Evolutionary conservation across 2,329 filamentous ascomycete genomes (phyloP), one percentile per base, ranked within the genome.

Genomic region (Alternaria consortialis): DNA sequence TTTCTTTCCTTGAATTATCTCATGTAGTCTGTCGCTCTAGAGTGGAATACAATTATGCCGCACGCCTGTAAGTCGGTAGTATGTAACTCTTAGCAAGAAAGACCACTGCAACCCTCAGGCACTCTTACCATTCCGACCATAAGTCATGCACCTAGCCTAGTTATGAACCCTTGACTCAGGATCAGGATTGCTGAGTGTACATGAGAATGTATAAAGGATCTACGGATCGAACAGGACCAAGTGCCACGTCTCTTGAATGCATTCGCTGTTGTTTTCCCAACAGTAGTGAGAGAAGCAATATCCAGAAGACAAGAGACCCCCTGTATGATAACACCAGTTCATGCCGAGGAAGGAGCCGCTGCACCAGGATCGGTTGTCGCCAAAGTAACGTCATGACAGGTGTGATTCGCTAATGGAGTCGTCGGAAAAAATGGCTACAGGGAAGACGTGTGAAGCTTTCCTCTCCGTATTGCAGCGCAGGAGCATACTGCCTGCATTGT

Each of bases 381-480:
- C 27, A 34, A 34, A 36, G 15, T 12, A 62, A 11, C 37, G 59
- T 25, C 51, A 52, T 57, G 20, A 29, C 1, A 31, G 15, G 17
- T 25, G 25, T 40, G 36, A 51, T 44, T 40, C 25, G 43, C 43
- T 13, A 9, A n/a, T 46, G 29, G 20, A 31, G 27, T 15, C 27
- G 13, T 43, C 27, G 51, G n/a, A 32, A 15, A 15, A 12, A 23
- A 17, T 25, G 40, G 12, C 6, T 39, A 20, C 47, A 60, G 37
- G 61, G 50, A 54, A 57, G 53, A 13, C 1, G 12, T 29, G 53
- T 17, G 52, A 56, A 50, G 58, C 48, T 61, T 59, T 60, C 54
- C 46, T 56, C 42, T 39, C 34, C 17, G 27, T 53, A 11, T 40
- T 60, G 27, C 56, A 56, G 56, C 50, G 56, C 42, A 60, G 59